A percentile compares a stretch with the other conserved stretches of the same genome.
These are phyloP conservation scores for Mucor irregularis DNA, from an alignment of 371 early-diverging fungal species.

Conservation along the genomic window DNA sequence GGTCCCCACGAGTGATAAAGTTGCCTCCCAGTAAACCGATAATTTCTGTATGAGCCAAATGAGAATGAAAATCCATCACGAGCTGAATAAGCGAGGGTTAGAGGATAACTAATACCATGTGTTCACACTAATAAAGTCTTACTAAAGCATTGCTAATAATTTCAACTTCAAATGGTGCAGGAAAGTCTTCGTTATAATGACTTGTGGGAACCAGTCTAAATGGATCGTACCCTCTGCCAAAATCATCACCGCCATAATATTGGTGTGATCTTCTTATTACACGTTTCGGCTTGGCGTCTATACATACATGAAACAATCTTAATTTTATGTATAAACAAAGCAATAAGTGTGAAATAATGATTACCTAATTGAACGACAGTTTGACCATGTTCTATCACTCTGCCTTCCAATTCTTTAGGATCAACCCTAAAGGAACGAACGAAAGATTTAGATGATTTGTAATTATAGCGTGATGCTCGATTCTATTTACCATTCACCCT, in stretches of 20 bases:
- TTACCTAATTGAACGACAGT: constrained; percentile 14
- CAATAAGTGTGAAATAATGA: background rate
- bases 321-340: background rate
- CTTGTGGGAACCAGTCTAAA: constrained; percentile 66
- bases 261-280: constrained; percentile 29
- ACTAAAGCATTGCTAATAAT: constrained; percentile 66
- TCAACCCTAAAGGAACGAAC: constrained; percentile 56
- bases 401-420: constrained; percentile 63
- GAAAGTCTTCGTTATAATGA: constrained; percentile 48
- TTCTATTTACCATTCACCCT: constrained; percentile 62
- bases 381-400: constrained; percentile 62
- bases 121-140: constrained; percentile 16
- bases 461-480: background rate
- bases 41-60: constrained; percentile 81
- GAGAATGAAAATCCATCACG: constrained; percentile 88
- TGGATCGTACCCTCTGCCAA: constrained; percentile 60
- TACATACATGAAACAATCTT: constrained; percentile 3
- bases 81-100: constrained; percentile 39
- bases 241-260: constrained; percentile 44
- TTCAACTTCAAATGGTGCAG: constrained; percentile 65
- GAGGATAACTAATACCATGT: no score
- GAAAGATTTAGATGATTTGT: background rate
- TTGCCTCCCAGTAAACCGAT: constrained; percentile 85
- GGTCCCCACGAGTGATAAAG: constrained; percentile 42
- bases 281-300: constrained; percentile 39